Base-by-base conservation (phyloP, 768 basidiomycete genomes). In the Agrocybe chaxingu region DNA sequence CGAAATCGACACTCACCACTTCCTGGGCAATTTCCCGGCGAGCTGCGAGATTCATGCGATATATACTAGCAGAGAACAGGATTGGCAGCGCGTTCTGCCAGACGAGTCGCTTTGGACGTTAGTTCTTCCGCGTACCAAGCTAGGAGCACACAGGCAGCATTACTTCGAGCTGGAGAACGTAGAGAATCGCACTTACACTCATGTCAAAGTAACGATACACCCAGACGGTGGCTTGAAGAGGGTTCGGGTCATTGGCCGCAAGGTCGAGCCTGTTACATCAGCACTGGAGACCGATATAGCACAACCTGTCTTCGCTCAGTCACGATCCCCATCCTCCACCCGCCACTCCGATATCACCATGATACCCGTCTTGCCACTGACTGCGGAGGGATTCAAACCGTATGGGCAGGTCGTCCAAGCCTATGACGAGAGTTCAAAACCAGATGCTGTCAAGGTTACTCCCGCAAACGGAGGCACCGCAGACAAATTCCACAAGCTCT, bases 191-290 rank as follows among this genome's bases (percentile, higher is more conserved):
- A 64, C 73, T 13, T 95, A 83, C 66, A 93, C 85, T 10, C 96
- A 99, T 66, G 79, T 98, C 51, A 82, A 85, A 58, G 70, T 97
- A 52, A 92, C 89, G 13, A 96, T 97, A 59, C 81, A 88, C 64
- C 97, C 97, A 1, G 96, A 99, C 61, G 97, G 97, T 38, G 97
- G 97, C 19, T 70, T 98, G 63, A 98, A 98, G 70, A 82, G 97
- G 18, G 74, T 99, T n/a, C 81, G 97, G 52, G 67, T 97, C 43
- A 73, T 83, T 56, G 92, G 97, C 47, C 78, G 81, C 42, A 75
- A 75, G 39, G 63, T 60, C 24, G 58, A 51, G 39, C 38, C 50
- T 19, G 36, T 43, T 31, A 43, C 52, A 33, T 50, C 35, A 42
- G 19, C 48, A 7, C 48, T 45, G 4, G 37, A 46, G 40, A 36